phyloP scores from a whole-genome alignment of 345 rosid species.

The Punica granatum region DNA sequence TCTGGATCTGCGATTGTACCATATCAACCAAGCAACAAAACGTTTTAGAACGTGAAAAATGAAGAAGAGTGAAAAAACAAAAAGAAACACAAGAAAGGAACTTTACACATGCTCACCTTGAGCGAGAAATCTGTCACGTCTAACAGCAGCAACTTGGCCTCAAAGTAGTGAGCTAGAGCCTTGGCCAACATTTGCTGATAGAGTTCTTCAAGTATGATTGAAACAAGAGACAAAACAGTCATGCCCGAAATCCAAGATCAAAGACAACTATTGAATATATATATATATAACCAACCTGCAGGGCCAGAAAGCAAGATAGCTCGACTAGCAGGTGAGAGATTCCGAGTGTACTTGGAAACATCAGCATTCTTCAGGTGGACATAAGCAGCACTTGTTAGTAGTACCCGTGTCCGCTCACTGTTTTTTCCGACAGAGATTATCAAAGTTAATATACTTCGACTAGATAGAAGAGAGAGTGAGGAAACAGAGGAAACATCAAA shows the following conservation, averaged over 20 bases:
- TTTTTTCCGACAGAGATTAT: conserved; percentile 13
- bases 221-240: not conserved
- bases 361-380: conserved; percentile 90
- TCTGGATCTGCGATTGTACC: conserved; percentile 53
- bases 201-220: conserved; percentile 43
- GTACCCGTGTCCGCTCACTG: conserved; percentile 83
- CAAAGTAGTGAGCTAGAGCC: conserved; percentile 91
- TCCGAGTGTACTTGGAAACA: conserved; percentile 69
- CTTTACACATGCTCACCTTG: conserved; percentile 34
- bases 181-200: conserved; percentile 98
- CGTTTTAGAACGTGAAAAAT: not conserved
- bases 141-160: conserved; percentile 78
- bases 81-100: not conserved
- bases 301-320: conserved; percentile 93
- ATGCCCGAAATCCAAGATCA: not conserved
- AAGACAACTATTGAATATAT: not conserved
- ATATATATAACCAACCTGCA: conserved; percentile 44
- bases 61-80: not conserved
- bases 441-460: conserved; percentile 1
- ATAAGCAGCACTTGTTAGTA: conserved; percentile 89
- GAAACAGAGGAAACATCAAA: too few relatives aligned
- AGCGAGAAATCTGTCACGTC: conserved; percentile 82
- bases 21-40: not conserved
- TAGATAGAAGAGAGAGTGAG: not conserved
- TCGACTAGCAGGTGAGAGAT: conserved; percentile 79